These are phyloP conservation scores for Penicillium diatomitis DNA, from an alignment of 495 filamentous ascomycete genomes.

Conservation along the genomic window DNA sequence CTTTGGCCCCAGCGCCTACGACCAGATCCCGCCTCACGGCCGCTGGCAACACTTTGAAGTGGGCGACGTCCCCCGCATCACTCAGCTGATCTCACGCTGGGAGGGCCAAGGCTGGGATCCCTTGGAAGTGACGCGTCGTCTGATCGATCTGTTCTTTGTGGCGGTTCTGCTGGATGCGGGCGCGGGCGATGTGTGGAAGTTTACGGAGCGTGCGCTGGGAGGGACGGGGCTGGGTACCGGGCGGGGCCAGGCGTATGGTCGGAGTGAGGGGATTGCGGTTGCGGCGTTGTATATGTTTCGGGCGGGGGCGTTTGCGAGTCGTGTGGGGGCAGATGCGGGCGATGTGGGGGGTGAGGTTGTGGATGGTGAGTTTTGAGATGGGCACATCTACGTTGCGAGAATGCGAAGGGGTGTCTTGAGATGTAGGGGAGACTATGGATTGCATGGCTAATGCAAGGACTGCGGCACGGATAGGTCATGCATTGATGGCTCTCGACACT, in stretches of 20 bases:
- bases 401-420: too few relatives aligned
- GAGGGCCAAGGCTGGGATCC: slow-evolving; percentile 49
- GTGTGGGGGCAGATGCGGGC: neutral
- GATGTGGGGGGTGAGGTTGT: slow-evolving; percentile 9
- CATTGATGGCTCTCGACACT: neutral
- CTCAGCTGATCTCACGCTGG: slow-evolving; percentile 62
- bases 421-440: too few relatives aligned
- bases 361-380: slow-evolving; percentile 13
- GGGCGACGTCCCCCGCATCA: slow-evolving; percentile 67
- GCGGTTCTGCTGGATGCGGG: slow-evolving; percentile 88
- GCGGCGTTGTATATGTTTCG: slow-evolving; percentile 52
- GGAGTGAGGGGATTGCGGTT: slow-evolving; percentile 54
- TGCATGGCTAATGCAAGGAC: neutral
- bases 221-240: slow-evolving; percentile 28
- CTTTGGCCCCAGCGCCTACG: slow-evolving; percentile 42
- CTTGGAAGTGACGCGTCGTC: slow-evolving; percentile 63
- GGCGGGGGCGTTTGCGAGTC: slow-evolving; percentile 34
- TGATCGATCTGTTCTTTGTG: slow-evolving; percentile 79
- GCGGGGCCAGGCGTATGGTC: slow-evolving; percentile 29
- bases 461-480: neutral
- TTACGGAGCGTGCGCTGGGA: slow-evolving; percentile 21
- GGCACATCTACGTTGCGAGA: neutral
- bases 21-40: slow-evolving; percentile 61
- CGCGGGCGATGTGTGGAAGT: slow-evolving; percentile 67
- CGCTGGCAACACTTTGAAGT: slow-evolving; percentile 88